Evolutionary conservation across 495 filamentous ascomycete genomes (phyloP), one percentile per base, ranked within the genome.

Genomic region (Hypoxylon perforatum): DNA sequence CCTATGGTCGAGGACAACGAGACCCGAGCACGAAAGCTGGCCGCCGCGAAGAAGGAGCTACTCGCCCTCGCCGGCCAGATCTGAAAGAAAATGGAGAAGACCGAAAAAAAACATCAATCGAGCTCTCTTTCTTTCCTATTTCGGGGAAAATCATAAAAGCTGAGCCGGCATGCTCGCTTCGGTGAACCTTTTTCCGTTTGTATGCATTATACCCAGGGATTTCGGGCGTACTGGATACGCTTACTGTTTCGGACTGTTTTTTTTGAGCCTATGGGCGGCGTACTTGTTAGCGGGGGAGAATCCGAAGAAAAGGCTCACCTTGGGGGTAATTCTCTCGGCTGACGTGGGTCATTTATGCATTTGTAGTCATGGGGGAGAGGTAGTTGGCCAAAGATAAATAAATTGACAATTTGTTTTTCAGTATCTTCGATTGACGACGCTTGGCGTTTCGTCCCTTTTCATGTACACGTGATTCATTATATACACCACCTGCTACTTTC

Each of bases 21-120:
- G 65, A 56, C 68, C 23, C 55, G 73, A 45, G 71, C 71, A 28
- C 58, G 52, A 50, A 71, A 73, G 41, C 71, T 82, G 23, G 79
- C 74, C 23, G 73, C 75, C 45, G 68, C 65, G 12, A 83, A 82
- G 76, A 65, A 54, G 42, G 65, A 77, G 51, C 47, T 82, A 14
- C 72, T 77, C 30, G 65, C 54, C 45, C 65, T 75, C 2, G 62
- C 59, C 28, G 63, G 69, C 1, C 69, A 67, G 14, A 44, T 69
- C 36, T 74, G 52, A 61, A 9, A 17, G 49, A 61, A 12, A n/a
- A 45, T 42, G 18, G 36, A 22, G 15, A 19, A 22, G 22, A 5
- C 15, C 14, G 39, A 6, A 57, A 48, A 36, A 15, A 47, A 12
- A 12, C 48, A 38, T 56, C 14, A 33, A 1, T 33, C 7, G 41